Percentiles rank a stretch among this genome's conserved stretches.
Evolutionary conservation across 495 filamentous ascomycete species (phyloP).

Genomic region (Penicillium nucicola): DNA sequence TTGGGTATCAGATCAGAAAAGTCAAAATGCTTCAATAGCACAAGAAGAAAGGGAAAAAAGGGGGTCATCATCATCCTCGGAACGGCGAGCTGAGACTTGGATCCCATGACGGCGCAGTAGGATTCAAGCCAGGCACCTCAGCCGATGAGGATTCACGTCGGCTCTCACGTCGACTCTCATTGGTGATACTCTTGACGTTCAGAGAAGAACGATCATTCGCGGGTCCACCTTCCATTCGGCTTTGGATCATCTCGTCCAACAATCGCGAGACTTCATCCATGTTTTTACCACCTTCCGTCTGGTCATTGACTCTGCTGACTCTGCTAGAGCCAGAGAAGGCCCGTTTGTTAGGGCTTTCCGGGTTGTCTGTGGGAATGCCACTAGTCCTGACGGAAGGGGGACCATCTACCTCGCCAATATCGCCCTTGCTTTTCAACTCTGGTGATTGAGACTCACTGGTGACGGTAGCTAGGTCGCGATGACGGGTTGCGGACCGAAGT

Average conservation of each 20-base stretch:
- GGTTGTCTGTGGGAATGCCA: conserved; percentile 7
- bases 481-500: conserved; percentile 79
- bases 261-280: conserved; percentile 87
- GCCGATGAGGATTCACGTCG: conserved; percentile 35
- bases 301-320: conserved; percentile 8
- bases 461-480: conserved; percentile 80
- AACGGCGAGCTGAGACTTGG: conserved; percentile 6
- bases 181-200: conserved; percentile 46
- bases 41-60: conserved; percentile 11
- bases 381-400: conserved; percentile 26
- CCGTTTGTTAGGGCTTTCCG: conserved; percentile 18
- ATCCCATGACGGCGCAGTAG: conserved; percentile 10
- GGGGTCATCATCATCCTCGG: conserved; percentile 4
- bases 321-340: not conserved
- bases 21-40: conserved; percentile 9
- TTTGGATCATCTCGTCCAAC: conserved; percentile 92
- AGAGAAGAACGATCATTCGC: conserved; percentile 57
- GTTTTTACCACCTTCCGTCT: conserved; percentile 56
- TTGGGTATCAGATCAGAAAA: conserved; percentile 29
- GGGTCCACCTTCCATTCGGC: conserved; percentile 70
- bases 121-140: conserved; percentile 27
- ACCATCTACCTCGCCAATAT: conserved; percentile 30
- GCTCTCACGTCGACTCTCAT: conserved; percentile 31
- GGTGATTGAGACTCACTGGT: conserved; percentile 38
- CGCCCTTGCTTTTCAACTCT: conserved; percentile 29